These are phyloP conservation scores for Scleroderma citrinum DNA, from an alignment of 768 basidiomycete genomes.

Conservation along the genomic window DNA sequence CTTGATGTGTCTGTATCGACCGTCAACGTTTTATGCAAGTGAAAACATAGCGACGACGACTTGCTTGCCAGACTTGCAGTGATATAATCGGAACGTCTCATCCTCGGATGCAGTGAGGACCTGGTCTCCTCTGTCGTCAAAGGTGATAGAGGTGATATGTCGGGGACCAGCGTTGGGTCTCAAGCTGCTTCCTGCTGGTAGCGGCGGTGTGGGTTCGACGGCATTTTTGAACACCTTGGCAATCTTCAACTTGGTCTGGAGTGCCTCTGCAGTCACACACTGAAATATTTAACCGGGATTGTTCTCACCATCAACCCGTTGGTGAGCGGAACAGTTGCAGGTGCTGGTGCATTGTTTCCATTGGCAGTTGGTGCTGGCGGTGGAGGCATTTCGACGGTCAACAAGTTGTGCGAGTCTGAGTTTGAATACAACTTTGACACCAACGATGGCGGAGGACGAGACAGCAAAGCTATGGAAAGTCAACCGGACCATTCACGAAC, in stretches of 20 bases:
- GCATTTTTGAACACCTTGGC: constrained; percentile 83
- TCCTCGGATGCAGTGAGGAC: constrained; percentile 88
- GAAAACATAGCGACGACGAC: constrained; percentile 35
- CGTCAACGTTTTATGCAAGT: constrained; percentile 22
- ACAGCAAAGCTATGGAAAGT: constrained; percentile 92
- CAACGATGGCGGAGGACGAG: constrained; percentile 71
- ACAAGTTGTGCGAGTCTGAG: constrained; percentile 39
- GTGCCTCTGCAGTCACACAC: constrained; percentile 2
- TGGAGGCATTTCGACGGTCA: constrained; percentile 32
- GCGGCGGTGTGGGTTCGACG: constrained; percentile 54
- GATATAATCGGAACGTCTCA: constrained; percentile 87
- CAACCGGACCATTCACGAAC: constrained; percentile 92
- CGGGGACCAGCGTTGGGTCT: constrained; percentile 41
- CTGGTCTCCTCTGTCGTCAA: constrained; percentile 87
- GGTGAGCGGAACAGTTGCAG: constrained; percentile 37
- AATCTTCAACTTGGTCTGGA: constrained; percentile 72
- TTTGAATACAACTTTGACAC: constrained; percentile 39
- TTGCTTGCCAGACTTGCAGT: constrained; percentile 89
- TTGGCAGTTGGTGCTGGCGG: constrained; percentile 33
- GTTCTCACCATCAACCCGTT: constrained; percentile 46
- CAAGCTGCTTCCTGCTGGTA: constrained; percentile 36
- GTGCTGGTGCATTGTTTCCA: constrained; percentile 23
- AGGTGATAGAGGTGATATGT: constrained; percentile 83
- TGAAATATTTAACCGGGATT: not conserved
- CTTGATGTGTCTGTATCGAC: constrained; percentile 56